phyloP scores from a whole-genome alignment of 169 alveolate genomes.

The Prorocentrum cordatum region DNA sequence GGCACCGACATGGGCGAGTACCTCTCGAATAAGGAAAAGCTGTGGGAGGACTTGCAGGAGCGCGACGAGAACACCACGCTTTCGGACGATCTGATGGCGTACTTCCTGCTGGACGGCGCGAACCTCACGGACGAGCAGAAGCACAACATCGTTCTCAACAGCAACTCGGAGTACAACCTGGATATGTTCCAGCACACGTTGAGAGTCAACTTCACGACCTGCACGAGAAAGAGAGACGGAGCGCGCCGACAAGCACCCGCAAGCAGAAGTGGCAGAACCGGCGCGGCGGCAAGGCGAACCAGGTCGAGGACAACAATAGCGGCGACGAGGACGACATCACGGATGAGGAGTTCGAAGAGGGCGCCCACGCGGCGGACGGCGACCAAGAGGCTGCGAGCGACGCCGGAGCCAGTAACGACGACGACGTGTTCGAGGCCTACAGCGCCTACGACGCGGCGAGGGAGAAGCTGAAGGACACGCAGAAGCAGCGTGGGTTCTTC shows the following conservation, averaged over 20 bases:
- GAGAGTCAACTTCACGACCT: background rate
- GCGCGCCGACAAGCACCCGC: background rate
- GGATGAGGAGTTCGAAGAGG: background rate
- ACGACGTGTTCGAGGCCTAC: background rate
- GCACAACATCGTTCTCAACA: background rate
- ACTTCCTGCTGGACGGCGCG: background rate
- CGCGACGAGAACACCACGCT: background rate
- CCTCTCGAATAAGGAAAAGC: background rate
- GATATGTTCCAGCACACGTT: background rate
- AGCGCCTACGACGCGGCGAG: background rate
- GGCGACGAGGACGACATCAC: background rate
- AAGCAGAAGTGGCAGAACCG: background rate
- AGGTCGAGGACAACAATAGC: too few relatives aligned
- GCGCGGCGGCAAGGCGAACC: background rate
- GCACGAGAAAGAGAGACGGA: background rate
- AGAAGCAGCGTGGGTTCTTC: conserved; percentile 2
- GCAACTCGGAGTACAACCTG: background rate
- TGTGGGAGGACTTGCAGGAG: background rate
- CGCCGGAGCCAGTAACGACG: background rate
- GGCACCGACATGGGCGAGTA: background rate
- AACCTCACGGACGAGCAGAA: background rate
- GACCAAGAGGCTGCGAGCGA: background rate
- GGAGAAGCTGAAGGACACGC: background rate
- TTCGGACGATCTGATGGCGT: background rate
- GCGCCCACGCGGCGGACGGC: background rate